Evolutionary conservation across 148 eudicot species (phyloP).

Genomic region (Persicaria maculosa): DNA sequence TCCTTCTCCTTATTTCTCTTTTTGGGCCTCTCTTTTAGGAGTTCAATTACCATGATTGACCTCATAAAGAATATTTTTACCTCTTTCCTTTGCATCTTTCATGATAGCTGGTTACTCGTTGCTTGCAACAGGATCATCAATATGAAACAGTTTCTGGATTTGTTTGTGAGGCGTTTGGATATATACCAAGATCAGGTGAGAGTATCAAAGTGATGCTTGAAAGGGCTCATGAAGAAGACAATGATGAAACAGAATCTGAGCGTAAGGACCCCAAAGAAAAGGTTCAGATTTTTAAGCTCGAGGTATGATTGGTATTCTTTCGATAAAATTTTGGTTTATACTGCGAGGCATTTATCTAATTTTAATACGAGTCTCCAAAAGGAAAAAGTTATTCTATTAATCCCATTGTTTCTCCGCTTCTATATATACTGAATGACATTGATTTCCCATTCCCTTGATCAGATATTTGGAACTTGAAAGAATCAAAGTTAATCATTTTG

Average conservation of each 20-base stretch:
- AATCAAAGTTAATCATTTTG: too few species aligned
- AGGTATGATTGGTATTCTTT: not conserved
- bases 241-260: constrained; percentile 48
- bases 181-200: constrained; percentile 93
- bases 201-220: constrained; percentile 76
- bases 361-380: not conserved
- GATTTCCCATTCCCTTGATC: too few species aligned
- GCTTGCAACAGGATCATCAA: constrained; percentile 61
- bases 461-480: too few species aligned
- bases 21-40: not conserved
- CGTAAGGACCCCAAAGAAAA: constrained; percentile 24
- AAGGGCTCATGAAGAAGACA: constrained; percentile 58
- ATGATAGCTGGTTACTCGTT: not conserved
- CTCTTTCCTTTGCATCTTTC: not conserved
- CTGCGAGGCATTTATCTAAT: not conserved
- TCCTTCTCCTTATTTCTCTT: not conserved
- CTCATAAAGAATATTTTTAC: not conserved
- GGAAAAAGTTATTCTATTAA: too few species aligned
- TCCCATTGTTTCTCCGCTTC: too few species aligned
- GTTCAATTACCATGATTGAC: not conserved
- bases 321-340: too few species aligned
- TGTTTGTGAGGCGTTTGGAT: constrained; percentile 91
- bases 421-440: too few species aligned
- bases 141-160: constrained; percentile 98
- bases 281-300: not conserved